A percentile compares a stretch with the other conserved stretches of the same genome.
phyloP scores from a whole-genome alignment of 768 basidiomycete genomes.

The Tephrocybe rancida region DNA sequence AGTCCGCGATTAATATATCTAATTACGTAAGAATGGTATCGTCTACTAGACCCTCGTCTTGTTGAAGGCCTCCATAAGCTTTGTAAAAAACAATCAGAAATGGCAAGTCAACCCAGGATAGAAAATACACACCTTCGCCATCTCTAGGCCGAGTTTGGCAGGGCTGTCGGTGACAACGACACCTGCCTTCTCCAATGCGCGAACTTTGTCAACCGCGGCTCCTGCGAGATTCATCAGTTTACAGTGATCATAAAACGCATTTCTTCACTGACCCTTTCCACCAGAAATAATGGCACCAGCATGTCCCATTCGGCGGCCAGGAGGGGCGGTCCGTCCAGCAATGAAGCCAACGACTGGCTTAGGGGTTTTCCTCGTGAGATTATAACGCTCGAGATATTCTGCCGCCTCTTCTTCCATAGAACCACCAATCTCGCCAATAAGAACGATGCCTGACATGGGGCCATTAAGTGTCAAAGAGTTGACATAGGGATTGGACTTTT shows the following conservation, averaged over 20 bases:
- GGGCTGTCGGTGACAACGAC: slow-evolving; percentile 94
- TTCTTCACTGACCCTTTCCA: slow-evolving; percentile 76
- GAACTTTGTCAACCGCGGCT: slow-evolving; percentile 93
- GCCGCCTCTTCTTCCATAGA: slow-evolving; percentile 99
- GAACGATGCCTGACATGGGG: slow-evolving; percentile 75
- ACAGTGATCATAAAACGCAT: not conserved
- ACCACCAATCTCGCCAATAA: slow-evolving; percentile 99
- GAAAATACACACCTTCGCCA: slow-evolving; percentile 73
- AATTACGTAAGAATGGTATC: slow-evolving; percentile 22
- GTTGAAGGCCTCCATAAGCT: slow-evolving; percentile 72
- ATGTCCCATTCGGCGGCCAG: slow-evolving; percentile 97
- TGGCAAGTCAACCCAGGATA: not conserved
- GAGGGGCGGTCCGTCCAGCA: slow-evolving; percentile 96
- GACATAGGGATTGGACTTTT: slow-evolving; percentile 3
- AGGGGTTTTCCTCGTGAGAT: slow-evolving; percentile 81
- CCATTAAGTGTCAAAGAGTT: not conserved
- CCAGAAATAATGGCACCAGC: slow-evolving; percentile 98
- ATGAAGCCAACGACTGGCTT: slow-evolving; percentile 99
- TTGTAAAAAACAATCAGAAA: slow-evolving; percentile 7
- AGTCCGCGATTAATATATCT: slow-evolving; percentile 9
- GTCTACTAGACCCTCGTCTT: slow-evolving; percentile 43
- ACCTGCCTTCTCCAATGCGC: slow-evolving; percentile 87
- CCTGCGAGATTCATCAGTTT: slow-evolving; percentile 38
- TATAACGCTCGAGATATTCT: slow-evolving; percentile 91
- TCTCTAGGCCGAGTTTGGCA: slow-evolving; percentile 88